Conservation (phyloP, 306 rosid genomes). For the Cucumis melo region DNA sequence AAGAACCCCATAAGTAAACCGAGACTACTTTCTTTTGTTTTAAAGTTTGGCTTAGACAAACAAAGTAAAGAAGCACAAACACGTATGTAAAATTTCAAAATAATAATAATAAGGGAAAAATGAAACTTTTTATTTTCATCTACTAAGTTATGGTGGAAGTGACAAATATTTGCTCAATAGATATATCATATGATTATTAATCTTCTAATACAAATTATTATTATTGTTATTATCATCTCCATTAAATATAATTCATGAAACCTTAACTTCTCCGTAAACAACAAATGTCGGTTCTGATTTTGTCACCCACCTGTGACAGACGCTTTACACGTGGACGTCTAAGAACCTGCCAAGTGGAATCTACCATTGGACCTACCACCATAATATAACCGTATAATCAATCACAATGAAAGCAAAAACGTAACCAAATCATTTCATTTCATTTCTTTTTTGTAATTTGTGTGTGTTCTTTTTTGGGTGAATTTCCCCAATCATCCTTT, state of each 20-base stretch:
- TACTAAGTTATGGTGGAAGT: no score
- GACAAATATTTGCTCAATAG: no score
- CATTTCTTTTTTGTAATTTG: background rate
- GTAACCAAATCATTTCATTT: background rate
- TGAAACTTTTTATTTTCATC: no score
- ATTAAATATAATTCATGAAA: constrained; percentile 12
- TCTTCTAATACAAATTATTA: no score
- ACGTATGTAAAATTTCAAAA: no score
- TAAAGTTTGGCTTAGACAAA: no score
- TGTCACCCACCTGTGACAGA: background rate
- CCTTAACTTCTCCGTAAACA: constrained; percentile 44
- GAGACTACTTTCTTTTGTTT: no score
- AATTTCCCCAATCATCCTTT: background rate
- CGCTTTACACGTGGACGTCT: background rate
- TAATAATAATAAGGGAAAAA: no score
- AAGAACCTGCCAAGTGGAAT: background rate
- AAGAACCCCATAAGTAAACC: no score
- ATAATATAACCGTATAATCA: background rate
- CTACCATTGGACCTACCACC: background rate
- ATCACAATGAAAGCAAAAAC: background rate
- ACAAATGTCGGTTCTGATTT: constrained; percentile 2
- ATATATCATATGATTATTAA: no score
- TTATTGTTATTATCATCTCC: constrained; percentile 7
- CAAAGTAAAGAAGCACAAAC: no score
- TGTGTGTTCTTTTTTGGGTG: background rate